phyloP scores from a whole-genome alignment of 225 moss, liverwort and hornwort species.

The Pseudisothecium myosuroides region DNA sequence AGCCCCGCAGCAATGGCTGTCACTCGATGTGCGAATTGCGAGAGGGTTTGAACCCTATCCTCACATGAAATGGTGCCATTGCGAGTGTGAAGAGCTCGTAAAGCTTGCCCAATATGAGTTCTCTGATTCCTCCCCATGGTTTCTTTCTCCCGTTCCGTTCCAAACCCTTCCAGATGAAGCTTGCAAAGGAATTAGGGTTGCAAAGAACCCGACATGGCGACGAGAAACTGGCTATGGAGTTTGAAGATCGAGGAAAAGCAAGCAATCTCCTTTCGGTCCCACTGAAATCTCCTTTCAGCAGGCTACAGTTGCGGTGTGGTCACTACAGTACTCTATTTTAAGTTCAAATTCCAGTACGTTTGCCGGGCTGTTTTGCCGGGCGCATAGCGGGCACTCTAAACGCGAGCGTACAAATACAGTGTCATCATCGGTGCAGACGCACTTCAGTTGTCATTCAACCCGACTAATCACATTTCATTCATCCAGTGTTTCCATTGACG shows the following conservation, averaged over 20 bases:
- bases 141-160: neutral
- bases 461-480: neutral
- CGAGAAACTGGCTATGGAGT: neutral
- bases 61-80: constrained; percentile 58
- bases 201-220: neutral
- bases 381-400: neutral
- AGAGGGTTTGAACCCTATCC: constrained; percentile 59
- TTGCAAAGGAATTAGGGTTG: neutral
- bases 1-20: constrained; percentile 57
- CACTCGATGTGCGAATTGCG: constrained; percentile 60
- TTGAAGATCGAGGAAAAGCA: neutral
- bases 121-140: constrained; percentile 19
- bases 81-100: constrained; percentile 38
- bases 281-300: neutral
- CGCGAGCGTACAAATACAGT: neutral
- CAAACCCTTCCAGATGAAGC: neutral
- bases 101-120: constrained; percentile 66
- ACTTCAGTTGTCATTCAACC: neutral
- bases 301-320: neutral
- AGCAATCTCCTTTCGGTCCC: neutral
- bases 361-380: neutral
- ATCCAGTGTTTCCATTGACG: neutral
- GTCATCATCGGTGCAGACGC: neutral
- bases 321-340: neutral
- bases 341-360: too few species aligned